phyloP scores from a whole-genome alignment of 192 early-diverging fungal species.

The Podila clonocystis region DNA sequence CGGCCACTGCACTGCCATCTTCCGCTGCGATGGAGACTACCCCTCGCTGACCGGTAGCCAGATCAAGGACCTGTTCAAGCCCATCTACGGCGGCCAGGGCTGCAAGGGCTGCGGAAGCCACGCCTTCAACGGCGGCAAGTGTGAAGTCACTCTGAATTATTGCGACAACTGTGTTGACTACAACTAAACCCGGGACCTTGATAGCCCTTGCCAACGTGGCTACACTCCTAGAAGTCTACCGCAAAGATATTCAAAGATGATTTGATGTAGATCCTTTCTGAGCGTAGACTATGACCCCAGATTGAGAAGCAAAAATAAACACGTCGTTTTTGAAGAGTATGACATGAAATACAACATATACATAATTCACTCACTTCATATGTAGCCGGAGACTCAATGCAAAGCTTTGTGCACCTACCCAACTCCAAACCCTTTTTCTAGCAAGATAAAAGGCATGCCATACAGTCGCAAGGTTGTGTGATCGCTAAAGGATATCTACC shows the following conservation, averaged over 20 bases:
- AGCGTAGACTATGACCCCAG: too few species aligned
- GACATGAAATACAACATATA: too few species aligned
- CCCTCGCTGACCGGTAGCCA: conserved; percentile 21
- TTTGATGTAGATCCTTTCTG: too few species aligned
- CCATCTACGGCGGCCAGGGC: conserved; percentile 40
- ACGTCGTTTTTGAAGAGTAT: too few species aligned
- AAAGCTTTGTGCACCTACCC: too few species aligned
- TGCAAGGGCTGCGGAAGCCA: conserved; percentile 52
- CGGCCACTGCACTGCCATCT: conserved; percentile 37
- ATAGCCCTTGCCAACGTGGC: background rate
- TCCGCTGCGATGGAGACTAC: conserved; percentile 14
- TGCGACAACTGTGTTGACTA: conserved; percentile 14
- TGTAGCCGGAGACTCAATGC: too few species aligned
- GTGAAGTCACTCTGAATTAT: conserved; percentile 44
- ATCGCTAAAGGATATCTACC: too few species aligned
- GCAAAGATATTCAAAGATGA: background rate
- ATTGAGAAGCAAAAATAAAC: too few species aligned
- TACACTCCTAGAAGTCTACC: background rate
- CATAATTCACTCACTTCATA: too few species aligned
- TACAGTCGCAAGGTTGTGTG: too few species aligned
- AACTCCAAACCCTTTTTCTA: too few species aligned
- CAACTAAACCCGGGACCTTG: background rate
- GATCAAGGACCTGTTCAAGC: conserved; percentile 25
- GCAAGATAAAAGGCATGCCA: too few species aligned
- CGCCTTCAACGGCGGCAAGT: conserved; percentile 35